Evolutionary conservation across 306 rosid genomes (phyloP), one percentile per base, ranked within the genome.

Genomic region (Carpinus fangiana): DNA sequence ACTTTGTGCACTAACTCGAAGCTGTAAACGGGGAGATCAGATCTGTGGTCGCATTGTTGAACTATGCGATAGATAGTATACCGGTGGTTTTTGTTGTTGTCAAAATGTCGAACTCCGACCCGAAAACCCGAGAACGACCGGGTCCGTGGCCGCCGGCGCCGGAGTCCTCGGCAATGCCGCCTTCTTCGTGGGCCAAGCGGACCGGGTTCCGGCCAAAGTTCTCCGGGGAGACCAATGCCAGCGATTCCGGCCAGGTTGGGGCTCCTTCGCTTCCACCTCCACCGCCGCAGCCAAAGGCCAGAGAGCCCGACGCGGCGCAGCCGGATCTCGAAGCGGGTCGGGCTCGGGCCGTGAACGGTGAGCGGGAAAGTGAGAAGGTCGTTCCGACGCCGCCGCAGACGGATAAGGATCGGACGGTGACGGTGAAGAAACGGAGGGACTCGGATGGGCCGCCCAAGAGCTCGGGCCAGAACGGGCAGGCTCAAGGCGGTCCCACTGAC

Each of bases 121-220:
- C 88, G 74, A 92, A 94, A 81, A 9, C 81, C 74, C 86, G 86
- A 6, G 90, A 56, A 0, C 93, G 97, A 50, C 94, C 97, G 2
- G 98, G 93, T 5, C 96, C 93, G 6, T 92, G 97, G 98, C 96
- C 97, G 0, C 93, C 94, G 10, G 90, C 76, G 0, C 88, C 94
- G 12, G 84, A 83, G 8, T 47, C 78, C 17, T 70, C 89, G 13
- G 75, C 94, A 89, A 60, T 89, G 86, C 94, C 98, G 36, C 96
- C 98, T 26, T 79, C 99, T 68, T 89, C 99, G 0, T 96, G 99
- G 99, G 99, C 99, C 20, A 93, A 91, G 80, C 84, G 86, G 78
- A 96, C 99, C 4, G 98, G 98, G 11, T 96, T 96, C 76, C 83
- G 82, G 80, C 98, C 99, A 57, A 93, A 93, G 77, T 91, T 96